Conservation (phyloP, 2,329 filamentous ascomycete species). For the Aspergillus cejpii region DNA sequence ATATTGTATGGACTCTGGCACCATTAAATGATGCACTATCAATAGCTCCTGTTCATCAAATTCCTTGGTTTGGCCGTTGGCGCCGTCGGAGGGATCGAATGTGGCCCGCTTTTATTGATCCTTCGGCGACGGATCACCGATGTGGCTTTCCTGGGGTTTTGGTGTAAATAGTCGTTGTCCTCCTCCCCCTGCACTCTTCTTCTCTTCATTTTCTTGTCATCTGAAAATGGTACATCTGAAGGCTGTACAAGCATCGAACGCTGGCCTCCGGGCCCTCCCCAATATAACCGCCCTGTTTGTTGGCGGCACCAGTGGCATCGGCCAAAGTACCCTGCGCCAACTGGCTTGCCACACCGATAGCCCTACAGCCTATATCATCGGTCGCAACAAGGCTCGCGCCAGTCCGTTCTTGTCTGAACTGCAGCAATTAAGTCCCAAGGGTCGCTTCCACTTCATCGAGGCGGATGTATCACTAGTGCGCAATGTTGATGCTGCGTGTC, state of each 20-base stretch:
- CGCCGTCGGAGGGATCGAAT: neutral
- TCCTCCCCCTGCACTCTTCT: too few relatives aligned
- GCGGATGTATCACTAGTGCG: constrained; percentile 46
- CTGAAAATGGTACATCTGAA: neutral
- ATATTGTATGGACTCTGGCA: neutral
- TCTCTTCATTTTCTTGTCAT: neutral
- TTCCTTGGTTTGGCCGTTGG: too few relatives aligned
- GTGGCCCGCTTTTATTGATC: neutral
- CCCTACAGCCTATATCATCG: constrained; percentile 50
- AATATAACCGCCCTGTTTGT: constrained; percentile 42
- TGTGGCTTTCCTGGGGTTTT: neutral
- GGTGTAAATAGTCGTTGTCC: neutral
- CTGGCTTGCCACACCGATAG: constrained; percentile 39
- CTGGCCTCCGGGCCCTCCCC: neutral
- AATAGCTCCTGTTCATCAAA: neutral
- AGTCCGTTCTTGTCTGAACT: constrained; percentile 40
- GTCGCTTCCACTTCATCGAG: constrained; percentile 45
- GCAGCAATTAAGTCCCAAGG: constrained; percentile 39
- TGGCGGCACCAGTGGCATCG: constrained; percentile 52
- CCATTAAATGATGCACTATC: neutral
- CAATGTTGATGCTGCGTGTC: constrained; percentile 47
- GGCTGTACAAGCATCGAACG: neutral
- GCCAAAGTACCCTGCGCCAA: constrained; percentile 43
- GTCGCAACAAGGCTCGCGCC: constrained; percentile 36
- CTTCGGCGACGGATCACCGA: constrained; percentile 7